Percentiles rank a stretch among this genome's conserved stretches.
phyloP scores from a whole-genome alignment of 129 eudicot genomes.

The Scalesia atractyloides region DNA sequence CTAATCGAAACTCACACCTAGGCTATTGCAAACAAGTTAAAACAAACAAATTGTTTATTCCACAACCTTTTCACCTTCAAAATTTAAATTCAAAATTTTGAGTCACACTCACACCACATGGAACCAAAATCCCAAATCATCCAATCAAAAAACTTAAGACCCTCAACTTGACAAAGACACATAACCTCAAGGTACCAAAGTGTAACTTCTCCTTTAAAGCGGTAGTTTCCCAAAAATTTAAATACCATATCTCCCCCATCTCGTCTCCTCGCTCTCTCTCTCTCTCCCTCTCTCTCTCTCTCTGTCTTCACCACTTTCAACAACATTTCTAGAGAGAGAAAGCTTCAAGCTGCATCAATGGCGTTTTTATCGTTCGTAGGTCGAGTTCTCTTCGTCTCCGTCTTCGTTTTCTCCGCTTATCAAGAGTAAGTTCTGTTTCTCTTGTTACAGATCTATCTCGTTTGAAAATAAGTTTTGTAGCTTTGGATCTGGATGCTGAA shows the following conservation, averaged over 20 bases:
- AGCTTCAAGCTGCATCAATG: slow-evolving; percentile 40
- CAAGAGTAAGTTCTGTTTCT: slow-evolving; percentile 60
- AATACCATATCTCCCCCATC: slow-evolving; percentile 30
- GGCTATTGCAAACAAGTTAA: too few relatives aligned
- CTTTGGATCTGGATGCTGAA: slow-evolving; percentile 25
- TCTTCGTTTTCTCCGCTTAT: slow-evolving; percentile 72
- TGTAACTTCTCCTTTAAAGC: slow-evolving; percentile 25
- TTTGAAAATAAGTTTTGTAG: slow-evolving; percentile 5
- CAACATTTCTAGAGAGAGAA: slow-evolving; percentile 37
- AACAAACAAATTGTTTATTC: too few relatives aligned
- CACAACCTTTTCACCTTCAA: background rate
- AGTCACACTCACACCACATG: background rate
- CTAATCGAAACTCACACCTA: too few relatives aligned
- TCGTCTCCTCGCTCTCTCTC: slow-evolving; percentile 13
- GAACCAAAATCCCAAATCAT: background rate
- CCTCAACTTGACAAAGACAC: background rate
- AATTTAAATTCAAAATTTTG: background rate
- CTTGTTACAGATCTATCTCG: slow-evolving; percentile 47
- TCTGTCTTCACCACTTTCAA: slow-evolving; percentile 25
- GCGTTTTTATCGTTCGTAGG: slow-evolving; percentile 70
- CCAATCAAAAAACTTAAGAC: background rate
- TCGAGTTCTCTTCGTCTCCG: slow-evolving; percentile 76
- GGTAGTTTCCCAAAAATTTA: slow-evolving; percentile 37
- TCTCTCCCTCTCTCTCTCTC: slow-evolving; percentile 25
- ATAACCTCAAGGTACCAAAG: slow-evolving; percentile 4